Base-by-base conservation (phyloP, 805 yeast species). In the Hanseniaspora clermontiae region DNA sequence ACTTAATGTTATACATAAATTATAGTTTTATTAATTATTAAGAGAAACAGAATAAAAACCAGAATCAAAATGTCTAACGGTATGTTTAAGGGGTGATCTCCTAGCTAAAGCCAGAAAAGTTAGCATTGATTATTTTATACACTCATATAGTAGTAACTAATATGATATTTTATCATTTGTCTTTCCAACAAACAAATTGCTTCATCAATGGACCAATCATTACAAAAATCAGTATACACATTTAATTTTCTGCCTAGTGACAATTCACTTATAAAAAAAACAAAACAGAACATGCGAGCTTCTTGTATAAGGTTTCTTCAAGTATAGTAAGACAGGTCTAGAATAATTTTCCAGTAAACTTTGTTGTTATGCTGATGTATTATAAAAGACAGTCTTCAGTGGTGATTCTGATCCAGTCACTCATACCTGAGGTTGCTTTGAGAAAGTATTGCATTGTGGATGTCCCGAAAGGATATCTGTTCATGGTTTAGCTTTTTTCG, bases 11-110 rank as follows among this genome's bases (percentile, higher is more conserved):
- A n/a, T n/a, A n/a, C n/a, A n/a, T n/a, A n/a, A n/a, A n/a, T n/a
- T n/a, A n/a, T n/a, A n/a, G n/a, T n/a, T n/a, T n/a, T n/a, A n/a
- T n/a, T n/a, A n/a, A n/a, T n/a, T n/a, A n/a, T n/a, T n/a, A 49
- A 49, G n/a, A 29, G 19, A 8, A 48, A 49, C 55, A 47, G 27
- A 49, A 42, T 32, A 31, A 54, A 57, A 59, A 58, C 57, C 61
- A 60, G 55, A 52, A 57, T 55, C 43, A 60, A 58, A 68, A 68
- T 68, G 71, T 68, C 71, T 68, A 67, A 64, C 66, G 71, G 71
- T 68, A 68, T 63, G 71, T 67, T 47, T 48, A 61, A 66, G 70
- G 71, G 71, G 71, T 68, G 71, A 65, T 67, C 61, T 67, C 71
- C 71, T 65, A 69, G 66, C 63, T 64, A 67, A 68, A 68, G 65